phyloP scores from a whole-genome alignment of 805 yeast genomes.

The Kuraishia ogatae region DNA sequence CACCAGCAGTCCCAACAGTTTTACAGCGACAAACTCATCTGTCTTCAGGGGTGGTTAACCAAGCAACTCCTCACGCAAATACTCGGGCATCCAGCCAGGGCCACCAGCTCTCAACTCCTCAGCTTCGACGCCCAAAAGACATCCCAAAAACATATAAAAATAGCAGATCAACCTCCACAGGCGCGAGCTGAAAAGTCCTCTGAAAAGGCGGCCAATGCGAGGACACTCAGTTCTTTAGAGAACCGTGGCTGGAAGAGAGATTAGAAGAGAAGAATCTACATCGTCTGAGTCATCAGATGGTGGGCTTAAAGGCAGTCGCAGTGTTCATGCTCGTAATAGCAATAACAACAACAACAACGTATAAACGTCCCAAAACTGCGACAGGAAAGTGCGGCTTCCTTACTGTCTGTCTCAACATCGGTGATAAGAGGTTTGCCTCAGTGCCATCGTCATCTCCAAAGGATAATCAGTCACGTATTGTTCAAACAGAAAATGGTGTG shows the following conservation, averaged over 20 bases:
- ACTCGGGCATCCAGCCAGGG: no score
- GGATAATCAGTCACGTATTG: background rate
- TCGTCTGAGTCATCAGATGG: conserved; percentile 2
- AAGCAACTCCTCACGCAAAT: no score
- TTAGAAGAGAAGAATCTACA: conserved; percentile 17
- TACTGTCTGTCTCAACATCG: conserved; percentile 7
- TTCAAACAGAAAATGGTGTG: no score
- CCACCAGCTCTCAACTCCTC: background rate
- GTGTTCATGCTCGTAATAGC: background rate
- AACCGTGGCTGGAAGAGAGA: conserved; percentile 13
- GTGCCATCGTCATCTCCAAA: background rate
- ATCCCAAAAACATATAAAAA: background rate
- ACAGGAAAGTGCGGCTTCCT: background rate
- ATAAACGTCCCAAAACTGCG: background rate
- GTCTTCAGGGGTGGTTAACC: background rate
- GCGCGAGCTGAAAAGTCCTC: background rate
- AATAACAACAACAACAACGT: no score
- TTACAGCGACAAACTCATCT: background rate
- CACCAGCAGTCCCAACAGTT: no score
- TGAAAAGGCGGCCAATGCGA: background rate
- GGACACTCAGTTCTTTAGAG: background rate
- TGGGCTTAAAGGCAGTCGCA: background rate
- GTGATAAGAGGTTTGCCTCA: conserved; percentile 9
- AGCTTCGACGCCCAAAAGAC: background rate
- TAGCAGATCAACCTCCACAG: background rate